phyloP scores from a whole-genome alignment of 331 rosid genomes.

The Ulmus americana region DNA sequence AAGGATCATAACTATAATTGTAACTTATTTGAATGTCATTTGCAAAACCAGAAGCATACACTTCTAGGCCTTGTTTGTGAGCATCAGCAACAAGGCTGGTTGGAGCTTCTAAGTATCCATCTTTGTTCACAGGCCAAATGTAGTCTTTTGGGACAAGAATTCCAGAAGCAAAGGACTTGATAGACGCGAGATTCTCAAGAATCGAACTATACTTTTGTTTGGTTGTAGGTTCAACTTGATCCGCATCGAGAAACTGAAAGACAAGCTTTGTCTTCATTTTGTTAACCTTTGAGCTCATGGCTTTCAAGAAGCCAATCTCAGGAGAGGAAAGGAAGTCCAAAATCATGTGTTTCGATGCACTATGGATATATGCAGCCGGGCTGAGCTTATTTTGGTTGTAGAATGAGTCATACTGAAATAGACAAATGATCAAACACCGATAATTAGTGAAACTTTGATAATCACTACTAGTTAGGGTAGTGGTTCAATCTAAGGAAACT shows the following conservation, averaged over 20 bases:
- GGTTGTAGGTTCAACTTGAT: slow-evolving; percentile 55
- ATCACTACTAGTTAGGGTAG: too few relatives aligned
- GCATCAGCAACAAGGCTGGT: slow-evolving; percentile 65
- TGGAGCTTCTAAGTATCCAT: slow-evolving; percentile 47
- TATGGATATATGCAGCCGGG: slow-evolving; percentile 25
- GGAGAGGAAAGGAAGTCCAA: slow-evolving; percentile 59
- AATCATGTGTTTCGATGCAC: not conserved
- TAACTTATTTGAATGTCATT: slow-evolving; percentile 49
- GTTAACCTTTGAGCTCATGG: slow-evolving; percentile 34
- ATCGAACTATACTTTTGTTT: slow-evolving; percentile 40
- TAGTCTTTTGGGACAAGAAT: slow-evolving; percentile 71
- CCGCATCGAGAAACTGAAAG: slow-evolving; percentile 42
- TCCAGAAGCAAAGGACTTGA: slow-evolving; percentile 66
- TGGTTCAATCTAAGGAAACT: too few relatives aligned
- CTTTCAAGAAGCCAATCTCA: slow-evolving; percentile 71
- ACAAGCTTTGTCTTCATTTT: slow-evolving; percentile 47
- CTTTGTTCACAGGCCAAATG: slow-evolving; percentile 48
- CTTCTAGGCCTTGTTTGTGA: slow-evolving; percentile 74
- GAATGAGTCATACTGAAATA: slow-evolving; percentile 56
- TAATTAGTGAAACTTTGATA: not conserved
- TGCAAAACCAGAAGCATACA: slow-evolving; percentile 77
- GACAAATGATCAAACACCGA: slow-evolving; percentile 6
- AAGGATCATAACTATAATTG: slow-evolving; percentile 60
- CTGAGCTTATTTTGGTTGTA: slow-evolving; percentile 38
- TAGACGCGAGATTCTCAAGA: slow-evolving; percentile 41